These are phyloP conservation scores for Neurospora sp. DNA, from an alignment of 495 filamentous ascomycete species.

Conservation along the genomic window DNA sequence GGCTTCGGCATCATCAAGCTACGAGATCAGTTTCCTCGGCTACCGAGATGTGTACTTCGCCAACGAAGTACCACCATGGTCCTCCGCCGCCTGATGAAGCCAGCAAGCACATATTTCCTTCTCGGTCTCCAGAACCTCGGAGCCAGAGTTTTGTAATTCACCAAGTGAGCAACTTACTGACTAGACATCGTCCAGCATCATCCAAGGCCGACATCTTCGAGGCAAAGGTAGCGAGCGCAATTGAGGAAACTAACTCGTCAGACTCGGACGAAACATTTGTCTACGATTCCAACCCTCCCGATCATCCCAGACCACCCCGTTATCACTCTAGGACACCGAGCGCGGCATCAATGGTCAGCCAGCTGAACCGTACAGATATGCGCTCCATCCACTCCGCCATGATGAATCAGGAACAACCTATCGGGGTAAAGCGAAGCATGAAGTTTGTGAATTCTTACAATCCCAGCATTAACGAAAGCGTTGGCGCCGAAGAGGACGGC, in stretches of 20 bases:
- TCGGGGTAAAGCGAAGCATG: constrained; percentile 86
- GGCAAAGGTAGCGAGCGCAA: constrained; percentile 87
- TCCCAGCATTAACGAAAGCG: constrained; percentile 47
- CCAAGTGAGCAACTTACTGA: constrained; percentile 43
- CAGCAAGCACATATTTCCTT: constrained; percentile 4
- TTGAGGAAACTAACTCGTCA: constrained; percentile 85
- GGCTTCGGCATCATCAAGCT: constrained; percentile 27
- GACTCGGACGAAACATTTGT: constrained; percentile 97
- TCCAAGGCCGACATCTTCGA: constrained; percentile 98
- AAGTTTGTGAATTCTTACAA: constrained; percentile 89
- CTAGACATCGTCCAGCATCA: constrained; percentile 52
- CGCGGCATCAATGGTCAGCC: constrained; percentile 80
- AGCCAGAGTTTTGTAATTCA: constrained; percentile 20
- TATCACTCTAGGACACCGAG: constrained; percentile 95
- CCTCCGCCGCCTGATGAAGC: constrained; percentile 20
- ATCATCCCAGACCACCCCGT: constrained; percentile 65
- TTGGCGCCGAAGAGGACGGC: constrained; percentile 49
- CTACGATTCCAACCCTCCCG: constrained; percentile 96
- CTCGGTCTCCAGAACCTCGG: constrained; percentile 7
- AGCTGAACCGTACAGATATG: constrained; percentile 59
- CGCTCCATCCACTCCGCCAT: constrained; percentile 48
- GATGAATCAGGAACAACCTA: constrained; percentile 54
- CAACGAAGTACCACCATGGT: constrained; percentile 30
- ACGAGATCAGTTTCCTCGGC: constrained; percentile 24
- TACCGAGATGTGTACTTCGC: constrained; percentile 19